Evolutionary conservation across 2,329 filamentous ascomycete genomes (phyloP), one percentile per base, ranked within the genome.

Genomic region (Xylariales sp.): DNA sequence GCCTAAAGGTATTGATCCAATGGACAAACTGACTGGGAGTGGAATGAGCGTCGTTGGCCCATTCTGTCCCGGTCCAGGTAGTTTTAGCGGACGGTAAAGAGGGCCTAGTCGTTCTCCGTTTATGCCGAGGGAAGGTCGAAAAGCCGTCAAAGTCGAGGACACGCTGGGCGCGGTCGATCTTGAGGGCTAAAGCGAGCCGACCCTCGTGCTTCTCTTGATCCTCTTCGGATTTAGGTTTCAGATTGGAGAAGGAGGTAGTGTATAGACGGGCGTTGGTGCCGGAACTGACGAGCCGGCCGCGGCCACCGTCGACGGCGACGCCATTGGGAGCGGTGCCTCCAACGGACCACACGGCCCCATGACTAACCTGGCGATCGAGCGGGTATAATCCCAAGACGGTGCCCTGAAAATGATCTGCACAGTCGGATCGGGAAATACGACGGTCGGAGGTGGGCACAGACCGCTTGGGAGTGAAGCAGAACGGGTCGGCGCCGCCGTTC

Each of bases 111-210:
- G 75, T 67, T 72, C 70, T 71, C 65, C 69, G 72, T 62, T 75
- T 73, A 75, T 72, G 74, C 28, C 74, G 76, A 55, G 74, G 72
- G 62, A 75, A 76, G 1, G 74, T 76, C 3, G 75, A 75, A 28
- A 69, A 74, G 18, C 73, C 70, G 39, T 79, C 79, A 71, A 88
- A 89, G 48, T 86, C 85, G 36, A 97, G 83, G 14, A 97, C 82
- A 69, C 88, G 88, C 32, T 86, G 84, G 36, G 87, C 83, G 53
- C 88, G 89, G 76, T 97, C 90, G 68, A 98, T 85, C n/a, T 92
- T 87, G 59, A 98, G 84, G 2, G 96, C 96, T 16, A 90, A 83
- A 8, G 94, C 94, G 63, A 99, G 81, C 34, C 93, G 89, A 48
- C 87, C 86, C 74, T 92, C 88, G 75, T 97, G 92, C 60, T 87